Evolutionary conservation across 139 green algal genomes (phyloP), one percentile per base, ranked within the genome.

Genomic region (Diplosphaera chodatii): DNA sequence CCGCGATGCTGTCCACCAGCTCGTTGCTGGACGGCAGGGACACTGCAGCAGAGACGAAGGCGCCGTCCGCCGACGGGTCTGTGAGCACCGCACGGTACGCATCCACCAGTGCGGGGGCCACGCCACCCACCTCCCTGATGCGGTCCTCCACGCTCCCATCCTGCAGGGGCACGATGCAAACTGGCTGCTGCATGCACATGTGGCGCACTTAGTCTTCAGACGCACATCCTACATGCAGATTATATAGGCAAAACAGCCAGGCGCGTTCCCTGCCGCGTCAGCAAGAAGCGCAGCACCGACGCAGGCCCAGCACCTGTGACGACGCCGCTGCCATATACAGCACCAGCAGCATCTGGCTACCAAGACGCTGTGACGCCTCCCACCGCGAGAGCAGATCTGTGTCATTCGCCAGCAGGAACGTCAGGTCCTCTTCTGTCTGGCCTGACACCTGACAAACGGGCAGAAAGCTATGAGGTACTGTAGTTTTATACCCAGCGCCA

Each of bases 321-420:
- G 66, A 66, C 64, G 34, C 71, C 0, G 77, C 78, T 8, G 83
- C 85, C 5, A 67, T 25, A 56, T 96, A 96, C 56, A 97, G 86
- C 63, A 73, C 63, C 25, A 93, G 72, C 64, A 97, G 77, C 66
- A 97, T 84, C 64, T 88, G 88, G 48, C 81, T 86, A 30, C 72
- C 77, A 69, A 97, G 79, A 18, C 85, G 78, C 84, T 97, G 93
- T 20, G 87, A 91, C 8, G 93, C 87, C 80, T 97, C 93, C 90
- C 91, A 96, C 37, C 90, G 81, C 86, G 93, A 95, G 86, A 97
- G 98, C 15, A 84, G 70, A 76, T 98, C 93, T 72, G 81, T 90
- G 84, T 99, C 94, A 67, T 97, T 75, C 0, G 90, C 89, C 34
- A 98, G 84, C 73, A 98, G 78, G 84, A 98, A 96, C 28, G 87